A percentile compares a stretch with the other conserved stretches of the same genome.
Evolutionary conservation across 495 filamentous ascomycete species (phyloP).

Genomic region (Xanthoparmelia taractica): DNA sequence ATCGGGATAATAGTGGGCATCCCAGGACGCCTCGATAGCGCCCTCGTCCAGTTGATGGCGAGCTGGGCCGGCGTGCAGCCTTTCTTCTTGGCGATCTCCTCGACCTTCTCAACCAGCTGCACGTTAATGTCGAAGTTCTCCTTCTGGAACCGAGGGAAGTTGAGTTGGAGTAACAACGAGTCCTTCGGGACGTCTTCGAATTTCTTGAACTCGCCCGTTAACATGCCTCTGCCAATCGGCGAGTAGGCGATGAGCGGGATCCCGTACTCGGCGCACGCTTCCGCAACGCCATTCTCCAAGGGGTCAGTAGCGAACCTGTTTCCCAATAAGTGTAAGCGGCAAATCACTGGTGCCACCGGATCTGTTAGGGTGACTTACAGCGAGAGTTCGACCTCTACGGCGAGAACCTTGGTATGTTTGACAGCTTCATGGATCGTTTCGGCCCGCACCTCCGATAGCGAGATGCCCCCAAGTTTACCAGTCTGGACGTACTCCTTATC

Average conservation of each 20-base stretch:
- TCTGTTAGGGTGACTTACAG: too few species aligned
- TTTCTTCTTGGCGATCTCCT: constrained; percentile 60
- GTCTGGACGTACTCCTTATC: too few species aligned
- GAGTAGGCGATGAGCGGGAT: constrained; percentile 68
- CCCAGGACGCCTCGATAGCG: constrained; percentile 41
- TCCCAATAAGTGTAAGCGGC: too few species aligned
- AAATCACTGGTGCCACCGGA: too few species aligned
- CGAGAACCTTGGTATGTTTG: constrained; percentile 58
- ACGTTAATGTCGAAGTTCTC: constrained; percentile 67
- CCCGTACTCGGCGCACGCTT: constrained; percentile 57
- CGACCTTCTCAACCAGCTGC: constrained; percentile 58
- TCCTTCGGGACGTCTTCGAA: constrained; percentile 52
- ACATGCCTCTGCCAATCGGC: constrained; percentile 44
- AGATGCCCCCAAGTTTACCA: constrained; percentile 61
- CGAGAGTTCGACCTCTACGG: constrained; percentile 72
- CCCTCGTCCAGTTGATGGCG: constrained; percentile 54
- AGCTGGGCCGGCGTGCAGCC: constrained; percentile 65
- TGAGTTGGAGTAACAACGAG: constrained; percentile 45
- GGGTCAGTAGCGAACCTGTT: too few species aligned
- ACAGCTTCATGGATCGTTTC: constrained; percentile 66
- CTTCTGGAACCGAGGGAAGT: constrained; percentile 55
- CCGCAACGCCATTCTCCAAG: constrained; percentile 65
- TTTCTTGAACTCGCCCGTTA: constrained; percentile 56
- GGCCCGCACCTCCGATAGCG: constrained; percentile 63
- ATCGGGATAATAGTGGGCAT: constrained; percentile 73